Base-by-base conservation (phyloP, 2,329 filamentous ascomycete species). In the Fusarium piperis region DNA sequence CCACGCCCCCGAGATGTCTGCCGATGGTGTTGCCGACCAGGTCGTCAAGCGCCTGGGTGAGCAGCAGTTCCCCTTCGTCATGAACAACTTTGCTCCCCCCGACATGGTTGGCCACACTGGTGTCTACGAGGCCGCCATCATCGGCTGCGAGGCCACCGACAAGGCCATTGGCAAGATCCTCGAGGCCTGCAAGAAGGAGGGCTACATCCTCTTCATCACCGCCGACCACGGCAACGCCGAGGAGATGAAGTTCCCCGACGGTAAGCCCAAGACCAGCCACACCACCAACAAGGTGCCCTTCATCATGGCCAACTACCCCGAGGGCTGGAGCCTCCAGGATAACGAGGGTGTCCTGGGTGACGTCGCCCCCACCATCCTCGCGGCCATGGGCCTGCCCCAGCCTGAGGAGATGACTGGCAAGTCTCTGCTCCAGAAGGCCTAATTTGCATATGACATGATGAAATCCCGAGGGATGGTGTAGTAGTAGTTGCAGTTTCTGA, bases 31-130 rank as follows among this genome's bases (percentile, higher is more conserved):
- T 15, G 96, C 94, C 56, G 89, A 97, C 78, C 95, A 97, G 86
- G 92, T 97, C 66, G 90, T 86, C 82, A 96, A 98, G 87, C 91
- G 95, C 65, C 92, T 99, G 74, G 89, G 83, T 28, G 94, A 97
- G 82, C 90, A 92, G 79, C 91, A 93, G 80, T 98, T 95, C 84
- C 94, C 96, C 79, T 98, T 99, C 80, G 88, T 99, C 83, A 99
- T 99, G 96, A 98, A 98, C 91, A 99, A 99, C 90, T 98, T 99
- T 84, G 96, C 96, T 44, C 96, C 96, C 44, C 96, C 96, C 18
- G 96, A 99, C 85, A 99, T 99, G 96, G 96, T 99, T 73, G 96
- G 96, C 76, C 96, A 99, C 86, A 99, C 96, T 12, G 96, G 96
- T 80, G 94, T 97, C 67, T 98, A 98, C 84, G 92, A 98, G 77